These are phyloP conservation scores for Eimeria falciformis DNA, from an alignment of 169 alveolate genomes.

Conservation along the genomic window DNA sequence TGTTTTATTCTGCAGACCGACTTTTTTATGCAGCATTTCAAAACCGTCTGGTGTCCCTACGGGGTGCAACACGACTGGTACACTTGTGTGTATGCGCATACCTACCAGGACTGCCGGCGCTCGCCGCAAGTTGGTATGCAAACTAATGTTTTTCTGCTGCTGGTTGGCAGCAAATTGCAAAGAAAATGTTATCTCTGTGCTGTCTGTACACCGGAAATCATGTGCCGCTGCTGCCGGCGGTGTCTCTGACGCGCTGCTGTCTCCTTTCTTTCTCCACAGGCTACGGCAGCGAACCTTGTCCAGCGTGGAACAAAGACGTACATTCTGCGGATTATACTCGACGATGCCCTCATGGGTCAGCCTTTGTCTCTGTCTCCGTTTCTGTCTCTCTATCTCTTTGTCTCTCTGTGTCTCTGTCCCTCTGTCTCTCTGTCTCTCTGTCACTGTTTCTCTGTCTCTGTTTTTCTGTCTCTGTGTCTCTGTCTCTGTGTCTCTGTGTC, in stretches of 20 bases:
- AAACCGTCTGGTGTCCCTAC: constrained; percentile 84
- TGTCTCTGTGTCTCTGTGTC: too few species aligned
- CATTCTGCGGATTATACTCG: constrained; percentile 72
- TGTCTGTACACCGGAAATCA: background rate
- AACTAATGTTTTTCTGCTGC: background rate
- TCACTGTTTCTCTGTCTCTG: too few species aligned
- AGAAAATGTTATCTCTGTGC: too few species aligned
- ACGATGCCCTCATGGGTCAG: constrained; percentile 77
- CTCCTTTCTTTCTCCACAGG: constrained; percentile 19
- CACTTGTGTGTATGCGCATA: constrained; percentile 83
- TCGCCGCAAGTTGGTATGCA: background rate
- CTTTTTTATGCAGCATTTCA: constrained; percentile 76
- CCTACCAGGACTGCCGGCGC: constrained; percentile 80
- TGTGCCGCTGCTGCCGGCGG: background rate
- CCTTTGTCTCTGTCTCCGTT: too few species aligned
- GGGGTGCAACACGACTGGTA: constrained; percentile 86
- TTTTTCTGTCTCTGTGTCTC: too few species aligned
- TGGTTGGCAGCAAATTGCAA: too few species aligned
- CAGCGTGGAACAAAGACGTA: constrained; percentile 72
- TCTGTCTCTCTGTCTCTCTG: too few species aligned
- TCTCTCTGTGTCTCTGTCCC: background rate
- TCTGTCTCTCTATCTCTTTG: background rate
- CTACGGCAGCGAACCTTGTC: constrained; percentile 80
- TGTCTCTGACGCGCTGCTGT: background rate
- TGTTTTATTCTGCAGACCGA: background rate